Evolutionary conservation across 306 rosid species (phyloP), one percentile per base, ranked within the genome.

Genomic region (Astragalus glycyphyllos): DNA sequence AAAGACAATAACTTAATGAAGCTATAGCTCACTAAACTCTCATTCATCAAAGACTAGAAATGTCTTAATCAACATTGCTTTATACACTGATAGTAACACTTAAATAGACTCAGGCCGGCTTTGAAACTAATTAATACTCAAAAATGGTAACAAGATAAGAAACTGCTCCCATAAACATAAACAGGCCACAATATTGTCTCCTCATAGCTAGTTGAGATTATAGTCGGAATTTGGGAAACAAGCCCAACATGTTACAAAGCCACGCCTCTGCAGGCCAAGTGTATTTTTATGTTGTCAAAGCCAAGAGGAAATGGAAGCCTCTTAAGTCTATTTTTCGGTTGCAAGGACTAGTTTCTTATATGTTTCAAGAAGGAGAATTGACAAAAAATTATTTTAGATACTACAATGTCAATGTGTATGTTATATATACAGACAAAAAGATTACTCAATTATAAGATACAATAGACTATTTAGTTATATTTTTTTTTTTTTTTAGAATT

Each of bases 211-310:
- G n/a, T n/a, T n/a, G n/a, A n/a, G n/a, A n/a, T 47, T 14, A 40
- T 65, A 44, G 51, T 55, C 10, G 23, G 26, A 61, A 61, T 55
- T 66, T 65, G 6, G 73, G 67, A 74, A 54, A 46, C 13, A 55
- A 66, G 45, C 65, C 73, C 50, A 56, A 57, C 79, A 74, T 64
- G 57, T 53, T 58, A n/a, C 58, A 64, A 63, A 53, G 3, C 50
- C 57, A 51, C 37, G 13, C 38, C 11, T 31, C 48, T 53, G 72
- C 65, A 60, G 47, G 67, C 47, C 31, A 26, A 26, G 31, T 26
- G 3, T 26, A 26, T 26, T 26, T 26, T 26, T 26, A 26, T 26
- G 31, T 26, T 26, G 45, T 40, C 11, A 61, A 37, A 60, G 72
- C 74, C 78, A 60, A 16, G 50, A 46, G 38, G 8, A 71, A 58